These are phyloP conservation scores for Leucoagaricus sp. DNA, from an alignment of 1,284 basidiomycete genomes.

Conservation along the genomic window DNA sequence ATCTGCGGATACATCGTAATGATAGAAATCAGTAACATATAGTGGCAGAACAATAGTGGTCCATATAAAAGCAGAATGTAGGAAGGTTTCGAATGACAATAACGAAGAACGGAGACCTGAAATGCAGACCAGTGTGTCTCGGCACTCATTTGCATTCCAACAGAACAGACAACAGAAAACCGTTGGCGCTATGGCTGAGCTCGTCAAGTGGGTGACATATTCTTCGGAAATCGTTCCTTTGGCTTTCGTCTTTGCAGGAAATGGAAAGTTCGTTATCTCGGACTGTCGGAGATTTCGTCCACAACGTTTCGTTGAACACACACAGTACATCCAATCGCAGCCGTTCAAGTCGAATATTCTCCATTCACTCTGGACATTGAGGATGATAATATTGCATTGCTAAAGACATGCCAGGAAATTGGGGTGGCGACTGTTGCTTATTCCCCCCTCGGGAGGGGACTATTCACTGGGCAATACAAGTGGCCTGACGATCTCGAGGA, in stretches of 20 bases:
- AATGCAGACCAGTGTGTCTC: no score
- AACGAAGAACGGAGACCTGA: no score
- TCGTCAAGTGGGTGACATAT: constrained; percentile 30
- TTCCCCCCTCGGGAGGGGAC: constrained; percentile 60
- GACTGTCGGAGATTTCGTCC: constrained; percentile 62
- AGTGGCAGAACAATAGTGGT: no score
- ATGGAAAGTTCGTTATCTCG: constrained; percentile 50
- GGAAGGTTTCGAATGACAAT: no score
- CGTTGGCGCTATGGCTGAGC: constrained; percentile 51
- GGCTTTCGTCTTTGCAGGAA: neutral
- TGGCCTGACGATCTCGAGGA: constrained; percentile 51
- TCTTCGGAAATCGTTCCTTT: neutral
- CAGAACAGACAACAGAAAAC: constrained; percentile 32
- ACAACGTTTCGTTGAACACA: constrained; percentile 63
- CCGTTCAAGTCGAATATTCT: constrained; percentile 65
- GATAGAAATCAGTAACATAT: no score
- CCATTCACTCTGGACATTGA: constrained; percentile 62
- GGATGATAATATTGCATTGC: constrained; percentile 44
- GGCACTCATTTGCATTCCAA: neutral
- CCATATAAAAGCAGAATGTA: no score
- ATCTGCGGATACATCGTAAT: no score
- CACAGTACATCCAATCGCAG: constrained; percentile 59
- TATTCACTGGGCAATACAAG: constrained; percentile 59
- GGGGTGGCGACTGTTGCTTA: constrained; percentile 61
- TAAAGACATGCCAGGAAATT: constrained; percentile 52